These are phyloP conservation scores for Funneliformis geosporum DNA, from an alignment of 192 early-diverging fungal genomes.

Conservation along the genomic window DNA sequence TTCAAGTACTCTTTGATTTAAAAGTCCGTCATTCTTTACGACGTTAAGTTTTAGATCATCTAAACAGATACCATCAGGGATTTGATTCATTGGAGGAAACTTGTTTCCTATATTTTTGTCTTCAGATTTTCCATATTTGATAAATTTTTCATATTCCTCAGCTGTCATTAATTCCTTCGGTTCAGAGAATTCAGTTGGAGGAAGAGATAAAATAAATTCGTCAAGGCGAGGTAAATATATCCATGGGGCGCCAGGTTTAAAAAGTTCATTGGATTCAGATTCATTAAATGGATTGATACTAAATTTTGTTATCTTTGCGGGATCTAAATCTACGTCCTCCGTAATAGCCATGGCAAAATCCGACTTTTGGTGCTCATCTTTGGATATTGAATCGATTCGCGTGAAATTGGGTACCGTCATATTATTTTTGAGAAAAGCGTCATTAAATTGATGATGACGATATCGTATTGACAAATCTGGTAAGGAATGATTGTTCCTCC, in stretches of 20 bases:
- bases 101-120: constrained; percentile 20
- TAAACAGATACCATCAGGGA: constrained; percentile 38
- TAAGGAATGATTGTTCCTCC: constrained; percentile 8
- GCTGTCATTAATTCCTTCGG: constrained; percentile 29
- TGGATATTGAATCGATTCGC: neutral
- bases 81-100: constrained; percentile 42
- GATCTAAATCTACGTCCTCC: neutral
- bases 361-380: neutral
- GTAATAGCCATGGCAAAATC: neutral
- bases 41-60: constrained; percentile 18
- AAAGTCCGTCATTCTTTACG: neutral
- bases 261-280: constrained; percentile 28
- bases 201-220: constrained; percentile 22
- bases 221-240: constrained; percentile 28
- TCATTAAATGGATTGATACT: constrained; percentile 31
- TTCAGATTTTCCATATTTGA: neutral
- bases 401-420: constrained; percentile 19
- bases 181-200: constrained; percentile 17
- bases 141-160: constrained; percentile 30
- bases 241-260: constrained; percentile 32
- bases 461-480: constrained; percentile 9
- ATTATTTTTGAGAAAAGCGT: constrained; percentile 13
- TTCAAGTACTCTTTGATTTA: neutral
- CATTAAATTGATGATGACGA: constrained; percentile 12
- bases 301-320: constrained; percentile 18